Evolutionary conservation across 2,329 filamentous ascomycete species (phyloP), one percentile per base, ranked within the genome.

Genomic region (Alternaria atra): DNA sequence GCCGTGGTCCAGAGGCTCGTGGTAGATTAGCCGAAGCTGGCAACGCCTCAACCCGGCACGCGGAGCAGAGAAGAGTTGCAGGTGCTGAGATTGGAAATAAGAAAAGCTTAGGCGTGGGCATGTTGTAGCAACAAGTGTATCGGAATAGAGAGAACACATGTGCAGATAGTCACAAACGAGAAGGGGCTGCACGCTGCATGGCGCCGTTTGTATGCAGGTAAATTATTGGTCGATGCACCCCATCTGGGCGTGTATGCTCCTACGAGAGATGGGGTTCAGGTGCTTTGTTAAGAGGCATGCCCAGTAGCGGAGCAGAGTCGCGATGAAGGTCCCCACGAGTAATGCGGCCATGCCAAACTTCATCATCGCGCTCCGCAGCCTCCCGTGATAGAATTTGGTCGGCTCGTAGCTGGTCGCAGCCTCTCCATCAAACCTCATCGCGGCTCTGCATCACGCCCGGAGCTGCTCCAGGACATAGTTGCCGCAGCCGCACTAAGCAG

Each of bases 401-500:
- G 12, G 27, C 9, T 23, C 55, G 40, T 46, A 47, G 53, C 47
- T 56, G 29, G 59, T 44, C 57, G 65, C 53, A 44, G 39, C 39
- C 47, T 47, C 60, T 59, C 54, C 58, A 58, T 65, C 61, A 27
- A 67, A 65, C 66, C 65, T 68, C 67, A 67, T 67, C 67, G 57
- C 67, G 54, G 58, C 50, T 64, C 58, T 62, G 61, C 65, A 61
- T 63, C 60, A 60, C 66, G 61, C 40, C 60, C 59, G 63, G 54
- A 52, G 57, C 60, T 64, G 57, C 51, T 65, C 60, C 34, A 63
- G 60, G 64, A 66, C 53, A 64, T 58, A 70, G 57, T 68, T 56
- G 62, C 66, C 68, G 68, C 58, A 50, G 65, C 65, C 66, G 70
- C 69, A 72, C 67, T 70, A 70, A 63, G 63, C 61, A 66, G 62